These are phyloP conservation scores for Hypoxylon sp. DNA, from an alignment of 2,329 filamentous ascomycete genomes.

Conservation along the genomic window DNA sequence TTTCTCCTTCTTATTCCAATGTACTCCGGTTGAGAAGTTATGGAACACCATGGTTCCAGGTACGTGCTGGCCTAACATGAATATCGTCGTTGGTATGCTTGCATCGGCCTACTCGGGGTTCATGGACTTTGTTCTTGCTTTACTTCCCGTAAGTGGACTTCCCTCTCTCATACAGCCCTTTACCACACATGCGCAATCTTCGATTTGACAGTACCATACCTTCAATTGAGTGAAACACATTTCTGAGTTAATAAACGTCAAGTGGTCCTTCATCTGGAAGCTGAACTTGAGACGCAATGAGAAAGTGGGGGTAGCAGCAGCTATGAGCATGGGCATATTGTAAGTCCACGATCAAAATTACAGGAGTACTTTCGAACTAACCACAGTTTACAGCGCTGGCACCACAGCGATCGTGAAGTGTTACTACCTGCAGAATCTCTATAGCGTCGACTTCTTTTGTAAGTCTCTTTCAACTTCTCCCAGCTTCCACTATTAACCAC, in stretches of 20 bases:
- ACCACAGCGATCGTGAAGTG: background rate
- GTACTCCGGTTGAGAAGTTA: background rate
- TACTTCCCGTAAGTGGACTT: background rate
- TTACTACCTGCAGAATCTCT: background rate
- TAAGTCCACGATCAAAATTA: background rate
- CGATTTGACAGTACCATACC: too few relatives aligned
- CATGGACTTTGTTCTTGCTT: constrained; percentile 1
- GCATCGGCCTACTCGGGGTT: constrained; percentile 1
- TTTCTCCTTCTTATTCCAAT: background rate
- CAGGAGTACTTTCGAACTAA: background rate
- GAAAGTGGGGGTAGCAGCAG: background rate
- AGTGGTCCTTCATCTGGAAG: constrained; percentile 3
- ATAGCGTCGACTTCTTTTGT: constrained; percentile 3
- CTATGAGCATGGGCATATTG: background rate
- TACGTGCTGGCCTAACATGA: constrained; percentile 2
- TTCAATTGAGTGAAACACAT: background rate
- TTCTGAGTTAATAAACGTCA: background rate
- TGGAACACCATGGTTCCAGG: background rate
- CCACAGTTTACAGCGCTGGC: background rate
- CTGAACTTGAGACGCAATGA: background rate
- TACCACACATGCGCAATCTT: too few relatives aligned
- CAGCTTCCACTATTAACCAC: too few relatives aligned
- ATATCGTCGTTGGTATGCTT: background rate
- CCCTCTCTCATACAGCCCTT: background rate
- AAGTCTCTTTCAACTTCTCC: constrained; percentile 13